Evolutionary conservation across 768 basidiomycete species (phyloP), one percentile per base, ranked within the genome.

Genomic region (Boletus huronensis): DNA sequence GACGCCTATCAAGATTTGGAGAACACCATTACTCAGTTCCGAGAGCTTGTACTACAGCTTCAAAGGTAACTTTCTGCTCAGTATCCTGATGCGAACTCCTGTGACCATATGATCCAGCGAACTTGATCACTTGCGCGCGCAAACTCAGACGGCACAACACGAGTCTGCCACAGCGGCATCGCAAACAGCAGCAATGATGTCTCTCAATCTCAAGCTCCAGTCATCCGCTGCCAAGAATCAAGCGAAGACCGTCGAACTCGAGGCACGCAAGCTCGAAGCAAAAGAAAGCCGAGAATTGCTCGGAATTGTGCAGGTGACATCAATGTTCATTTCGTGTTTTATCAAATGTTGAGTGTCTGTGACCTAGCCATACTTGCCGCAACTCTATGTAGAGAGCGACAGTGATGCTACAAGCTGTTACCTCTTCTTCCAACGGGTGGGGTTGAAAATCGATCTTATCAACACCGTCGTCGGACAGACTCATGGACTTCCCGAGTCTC

Each of bases 131-230:
- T 79, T 98, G 5, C 89, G 93, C 31, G 75, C 86, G 14, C 87
- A 94, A 66, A 93, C 93, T 4, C 88, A 91, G 64, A 87, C 85
- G 0, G 90, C 89, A 1, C 89, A 92, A 61, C 79, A 81, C 26
- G 90, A 94, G 67, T 90, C 90, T 3, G 87, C 88, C 1, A 83
- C 84, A 0, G 89, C 92, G 16, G 87, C 83, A 14, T 90, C 87
- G 1, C 94, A 98, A 64, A 88, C 91, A 0, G 95, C 95, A 3
- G 89, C 90, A 3, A 87, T 98, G 78, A 86, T 98, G 80, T 93
- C 93, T 43, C 77, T 97, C 49, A 98, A 98, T 70, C 80, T 97
- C 70, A 97, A 92, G 69, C 79, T 99, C 6, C 96, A 98, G 69
- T 90, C 90, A 0, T 82, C 93, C 2, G 93, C 89, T 0, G 79